Percentiles rank a stretch among this genome's conserved stretches.
Conservation (phyloP, 768 basidiomycete genomes). For the Hypsizygus marmoreus region DNA sequence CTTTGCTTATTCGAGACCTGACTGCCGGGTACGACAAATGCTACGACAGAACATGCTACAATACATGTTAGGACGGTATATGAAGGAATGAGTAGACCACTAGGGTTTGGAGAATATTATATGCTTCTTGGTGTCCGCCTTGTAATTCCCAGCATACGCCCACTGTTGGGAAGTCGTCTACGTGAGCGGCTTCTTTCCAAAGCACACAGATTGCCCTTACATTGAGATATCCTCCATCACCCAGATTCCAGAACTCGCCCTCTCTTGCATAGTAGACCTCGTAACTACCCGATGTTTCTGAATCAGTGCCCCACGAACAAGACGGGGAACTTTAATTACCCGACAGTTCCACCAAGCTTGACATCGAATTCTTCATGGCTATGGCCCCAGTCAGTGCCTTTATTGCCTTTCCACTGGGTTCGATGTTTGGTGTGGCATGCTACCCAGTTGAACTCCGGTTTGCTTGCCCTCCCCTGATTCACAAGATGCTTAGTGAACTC, state of each 20-base stretch:
- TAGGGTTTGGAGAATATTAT: background rate
- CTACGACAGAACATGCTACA: too few species aligned
- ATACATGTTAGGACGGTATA: too few species aligned
- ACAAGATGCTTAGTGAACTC: slow-evolving; percentile 7
- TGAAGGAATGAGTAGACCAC: too few species aligned
- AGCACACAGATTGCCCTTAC: slow-evolving; percentile 1
- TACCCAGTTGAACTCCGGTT: slow-evolving; percentile 19
- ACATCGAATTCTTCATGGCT: slow-evolving; percentile 24
- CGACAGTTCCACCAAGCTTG: slow-evolving; percentile 17
- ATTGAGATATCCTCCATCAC: slow-evolving; percentile 15
- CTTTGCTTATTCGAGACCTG: too few species aligned
- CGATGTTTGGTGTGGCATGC: slow-evolving; percentile 23
- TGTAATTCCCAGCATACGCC: slow-evolving; percentile 11
- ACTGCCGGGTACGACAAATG: too few species aligned
- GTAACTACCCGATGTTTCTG: slow-evolving; percentile 1
- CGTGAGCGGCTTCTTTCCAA: background rate
- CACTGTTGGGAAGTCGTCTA: slow-evolving; percentile 3
- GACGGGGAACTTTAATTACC: slow-evolving; percentile 1
- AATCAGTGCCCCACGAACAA: too few species aligned
- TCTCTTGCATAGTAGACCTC: slow-evolving; percentile 13
- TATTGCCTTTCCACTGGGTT: slow-evolving; percentile 18
- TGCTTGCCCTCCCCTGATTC: slow-evolving; percentile 5
- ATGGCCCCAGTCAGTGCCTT: slow-evolving; percentile 26
- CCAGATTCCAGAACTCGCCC: slow-evolving; percentile 15
- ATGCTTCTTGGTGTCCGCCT: background rate